phyloP scores from a whole-genome alignment of 2,329 filamentous ascomycete species.

The Nigrospora osmanthi region DNA sequence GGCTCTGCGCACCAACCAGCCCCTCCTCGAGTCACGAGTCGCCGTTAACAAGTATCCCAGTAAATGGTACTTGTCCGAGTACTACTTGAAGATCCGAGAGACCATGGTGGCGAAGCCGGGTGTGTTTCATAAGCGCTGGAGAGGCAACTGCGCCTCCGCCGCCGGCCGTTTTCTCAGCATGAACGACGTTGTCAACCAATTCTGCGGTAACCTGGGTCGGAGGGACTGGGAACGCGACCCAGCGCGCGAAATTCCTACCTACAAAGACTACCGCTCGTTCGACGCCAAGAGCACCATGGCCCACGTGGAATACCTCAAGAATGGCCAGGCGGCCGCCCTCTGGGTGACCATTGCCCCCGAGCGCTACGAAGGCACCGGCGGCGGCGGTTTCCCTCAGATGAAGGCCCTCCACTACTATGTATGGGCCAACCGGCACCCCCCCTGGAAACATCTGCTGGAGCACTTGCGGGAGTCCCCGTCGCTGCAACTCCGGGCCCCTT shows the following conservation, averaged over 20 bases:
- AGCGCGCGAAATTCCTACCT: neutral
- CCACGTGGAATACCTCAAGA: neutral
- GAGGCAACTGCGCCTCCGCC: neutral
- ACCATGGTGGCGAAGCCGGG: neutral
- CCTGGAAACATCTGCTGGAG: neutral
- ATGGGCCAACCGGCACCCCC: neutral
- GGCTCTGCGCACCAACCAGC: too few species aligned
- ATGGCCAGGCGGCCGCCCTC: neutral
- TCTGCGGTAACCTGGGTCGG: neutral
- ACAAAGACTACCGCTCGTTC: neutral
- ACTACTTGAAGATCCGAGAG: neutral
- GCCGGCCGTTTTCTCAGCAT: neutral
- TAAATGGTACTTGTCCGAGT: neutral
- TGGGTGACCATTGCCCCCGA: neutral
- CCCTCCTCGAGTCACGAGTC: neutral
- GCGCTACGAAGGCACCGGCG: neutral
- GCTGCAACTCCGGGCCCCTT: neutral
- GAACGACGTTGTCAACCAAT: neutral
- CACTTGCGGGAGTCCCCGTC: neutral
- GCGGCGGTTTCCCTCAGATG: too few species aligned
- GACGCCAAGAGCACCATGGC: neutral
- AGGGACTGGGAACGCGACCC: neutral
- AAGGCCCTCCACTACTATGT: neutral
- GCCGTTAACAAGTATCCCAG: neutral
- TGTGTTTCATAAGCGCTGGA: neutral